Evolutionary conservation across 78 protist species (phyloP).

Genomic region (Diacronema lutheri): DNA sequence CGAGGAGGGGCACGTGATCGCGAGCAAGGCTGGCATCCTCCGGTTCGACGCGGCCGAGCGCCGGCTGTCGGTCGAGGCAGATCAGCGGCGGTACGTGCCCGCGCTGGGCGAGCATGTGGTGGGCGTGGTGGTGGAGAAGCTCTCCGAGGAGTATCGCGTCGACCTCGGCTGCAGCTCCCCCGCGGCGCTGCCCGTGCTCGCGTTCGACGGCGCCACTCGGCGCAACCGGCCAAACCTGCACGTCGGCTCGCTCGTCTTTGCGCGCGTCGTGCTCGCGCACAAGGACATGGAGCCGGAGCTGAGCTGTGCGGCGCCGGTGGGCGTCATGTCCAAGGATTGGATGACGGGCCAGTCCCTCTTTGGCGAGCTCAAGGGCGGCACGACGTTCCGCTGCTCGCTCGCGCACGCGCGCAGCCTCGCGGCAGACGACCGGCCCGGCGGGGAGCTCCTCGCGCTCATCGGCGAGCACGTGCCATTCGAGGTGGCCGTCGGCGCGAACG

Average conservation of each 20-base stretch:
- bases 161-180: constrained; percentile 57
- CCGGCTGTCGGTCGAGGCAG: constrained; percentile 56
- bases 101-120: constrained; percentile 64
- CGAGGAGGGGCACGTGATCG: constrained; percentile 23
- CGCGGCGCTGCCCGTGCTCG: constrained; percentile 61
- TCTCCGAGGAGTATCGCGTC: constrained; percentile 48
- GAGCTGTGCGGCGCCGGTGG: constrained; percentile 48
- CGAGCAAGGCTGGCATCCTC: constrained; percentile 61
- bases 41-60: constrained; percentile 23
- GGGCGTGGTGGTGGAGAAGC: constrained; percentile 54
- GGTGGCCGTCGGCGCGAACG: constrained; percentile 74
- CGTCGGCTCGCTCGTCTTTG: constrained; percentile 61
- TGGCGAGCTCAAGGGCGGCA: constrained; percentile 72
- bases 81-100: constrained; percentile 70
- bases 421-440: constrained; percentile 47
- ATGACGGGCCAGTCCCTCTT: constrained; percentile 16
- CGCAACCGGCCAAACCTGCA: constrained; percentile 60
- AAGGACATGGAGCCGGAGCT: constrained; percentile 79
- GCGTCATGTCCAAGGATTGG: constrained; percentile 46
- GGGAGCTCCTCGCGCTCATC: constrained; percentile 40
- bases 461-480: constrained; percentile 64
- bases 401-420: neutral
- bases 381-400: constrained; percentile 38
- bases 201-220: constrained; percentile 79
- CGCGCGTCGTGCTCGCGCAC: constrained; percentile 64